These are phyloP conservation scores for Rhizopus sp. DNA, from an alignment of 371 early-diverging fungal species.

Conservation along the genomic window DNA sequence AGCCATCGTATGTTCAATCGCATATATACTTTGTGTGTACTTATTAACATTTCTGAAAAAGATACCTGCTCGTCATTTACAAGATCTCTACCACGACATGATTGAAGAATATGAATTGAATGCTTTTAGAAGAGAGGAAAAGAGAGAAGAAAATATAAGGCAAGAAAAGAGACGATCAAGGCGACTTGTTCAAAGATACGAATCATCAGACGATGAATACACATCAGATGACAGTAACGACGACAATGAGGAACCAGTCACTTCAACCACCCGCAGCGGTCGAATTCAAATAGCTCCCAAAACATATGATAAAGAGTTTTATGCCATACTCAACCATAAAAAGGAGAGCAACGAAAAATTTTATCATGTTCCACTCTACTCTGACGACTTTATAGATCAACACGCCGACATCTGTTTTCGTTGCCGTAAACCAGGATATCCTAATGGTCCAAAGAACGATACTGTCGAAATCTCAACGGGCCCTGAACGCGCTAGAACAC, in stretches of 20 bases:
- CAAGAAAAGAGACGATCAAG: background rate
- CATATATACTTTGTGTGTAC: background rate
- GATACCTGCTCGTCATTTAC: constrained; percentile 8
- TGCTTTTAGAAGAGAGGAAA: background rate
- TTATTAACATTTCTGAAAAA: background rate
- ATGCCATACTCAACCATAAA: background rate
- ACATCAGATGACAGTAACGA: constrained; percentile 2
- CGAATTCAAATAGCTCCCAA: background rate
- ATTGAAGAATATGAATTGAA: constrained; percentile 15
- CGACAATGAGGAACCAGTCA: background rate
- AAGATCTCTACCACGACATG: background rate
- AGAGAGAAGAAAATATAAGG: background rate
- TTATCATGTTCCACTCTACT: constrained; percentile 3
- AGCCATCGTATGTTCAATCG: constrained; percentile 6
- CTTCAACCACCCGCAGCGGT: background rate
- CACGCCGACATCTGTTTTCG: constrained; percentile 12
- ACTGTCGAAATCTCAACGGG: constrained; percentile 7
- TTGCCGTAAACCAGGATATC: constrained; percentile 7
- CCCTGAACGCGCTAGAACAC: background rate
- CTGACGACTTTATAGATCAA: constrained; percentile 7
- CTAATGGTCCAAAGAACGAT: constrained; percentile 9
- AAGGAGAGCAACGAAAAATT: background rate
- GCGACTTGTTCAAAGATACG: background rate
- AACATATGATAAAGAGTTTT: constrained; percentile 10
- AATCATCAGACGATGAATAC: constrained; percentile 1